Evolutionary conservation across 225 moss, liverwort and hornwort species (phyloP).

Genomic region (Bryoerythrophyllum caledonicum): DNA sequence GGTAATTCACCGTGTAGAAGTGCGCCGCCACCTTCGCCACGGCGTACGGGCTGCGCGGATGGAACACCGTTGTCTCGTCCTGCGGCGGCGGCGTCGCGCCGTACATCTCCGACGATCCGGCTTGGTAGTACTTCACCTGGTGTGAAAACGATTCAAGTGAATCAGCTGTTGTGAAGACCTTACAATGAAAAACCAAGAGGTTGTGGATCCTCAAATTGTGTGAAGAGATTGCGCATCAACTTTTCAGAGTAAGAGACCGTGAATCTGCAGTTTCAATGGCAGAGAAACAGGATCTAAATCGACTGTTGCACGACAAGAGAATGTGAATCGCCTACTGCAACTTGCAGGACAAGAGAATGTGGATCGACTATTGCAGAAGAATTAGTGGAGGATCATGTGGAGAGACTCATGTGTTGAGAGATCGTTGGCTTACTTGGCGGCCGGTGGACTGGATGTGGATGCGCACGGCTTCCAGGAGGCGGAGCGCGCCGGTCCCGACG

Average conservation of each 20-base stretch:
- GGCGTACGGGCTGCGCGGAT: constrained; percentile 82
- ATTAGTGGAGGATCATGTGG: neutral
- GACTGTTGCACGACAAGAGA: no score
- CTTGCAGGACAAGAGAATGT: no score
- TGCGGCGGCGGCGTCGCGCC: constrained; percentile 85
- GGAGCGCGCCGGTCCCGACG: constrained; percentile 72
- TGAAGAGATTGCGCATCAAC: no score
- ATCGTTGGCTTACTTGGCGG: constrained; percentile 27
- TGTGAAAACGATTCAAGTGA: neutral
- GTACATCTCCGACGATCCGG: constrained; percentile 90
- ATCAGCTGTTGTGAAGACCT: neutral
- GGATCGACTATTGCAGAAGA: neutral
- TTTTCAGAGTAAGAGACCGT: no score
- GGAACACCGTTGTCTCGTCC: constrained; percentile 73
- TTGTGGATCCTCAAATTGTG: no score
- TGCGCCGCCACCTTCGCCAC: constrained; percentile 87
- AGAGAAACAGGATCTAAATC: no score
- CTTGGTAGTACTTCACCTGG: constrained; percentile 74
- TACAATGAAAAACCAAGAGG: no score
- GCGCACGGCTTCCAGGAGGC: constrained; percentile 77
- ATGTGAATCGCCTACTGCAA: no score
- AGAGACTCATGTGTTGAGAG: neutral
- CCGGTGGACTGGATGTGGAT: constrained; percentile 74
- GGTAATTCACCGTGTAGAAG: constrained; percentile 82
- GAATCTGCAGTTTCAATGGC: no score